Base-by-base conservation (phyloP, 352 stramenopile species). In the Globisporangium emineosum region DNA sequence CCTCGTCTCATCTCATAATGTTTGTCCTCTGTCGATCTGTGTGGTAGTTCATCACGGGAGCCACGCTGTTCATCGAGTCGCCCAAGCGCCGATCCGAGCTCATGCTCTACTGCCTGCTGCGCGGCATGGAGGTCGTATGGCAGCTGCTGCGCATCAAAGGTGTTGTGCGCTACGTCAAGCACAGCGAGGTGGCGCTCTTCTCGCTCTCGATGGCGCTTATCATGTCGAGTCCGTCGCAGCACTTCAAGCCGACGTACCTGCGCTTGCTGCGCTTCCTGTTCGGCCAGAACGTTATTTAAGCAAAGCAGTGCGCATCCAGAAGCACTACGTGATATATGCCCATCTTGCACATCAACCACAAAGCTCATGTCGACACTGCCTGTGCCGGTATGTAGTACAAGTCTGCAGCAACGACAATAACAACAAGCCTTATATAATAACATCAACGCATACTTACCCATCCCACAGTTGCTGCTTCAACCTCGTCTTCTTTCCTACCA, bases 181-280 rank as follows among this genome's bases (percentile, higher is more conserved):
- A 90, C 69, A 86, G 73, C 60, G 80, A 94, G 61, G 83, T 92
- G 25, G 72, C 80, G 32, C 68, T 94, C 27, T 94, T 94, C 66
- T 93, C 80, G 56, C 54, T 94, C 35, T 93, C 86, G 29, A 91
- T 94, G 80, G 80, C 86, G 30, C 64, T 88, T 43, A 93, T 93
- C 69, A 91, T 93, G 83, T 90, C 83, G 30, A 84, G 76, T 29
- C 84, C 83, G 23, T 61, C 83, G 2, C 67, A 78, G 62, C 78
- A 91, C 70, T 90, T 94, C 68, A 94, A 94, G 68, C 81, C 83
- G 19, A 92, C 86, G 30, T 93, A 94, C 62, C 70, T 90, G 33
- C 70, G 74, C 40, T 87, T 93, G 55, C 57, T 92, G 56, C 78
- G 81, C 29, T 94, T 94, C 66, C 72, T 93, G 70, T 94, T 94